Percentiles rank a stretch among this genome's conserved stretches.
phyloP scores from a whole-genome alignment of 148 eudicot genomes.

The Fagopyrum esculentum region DNA sequence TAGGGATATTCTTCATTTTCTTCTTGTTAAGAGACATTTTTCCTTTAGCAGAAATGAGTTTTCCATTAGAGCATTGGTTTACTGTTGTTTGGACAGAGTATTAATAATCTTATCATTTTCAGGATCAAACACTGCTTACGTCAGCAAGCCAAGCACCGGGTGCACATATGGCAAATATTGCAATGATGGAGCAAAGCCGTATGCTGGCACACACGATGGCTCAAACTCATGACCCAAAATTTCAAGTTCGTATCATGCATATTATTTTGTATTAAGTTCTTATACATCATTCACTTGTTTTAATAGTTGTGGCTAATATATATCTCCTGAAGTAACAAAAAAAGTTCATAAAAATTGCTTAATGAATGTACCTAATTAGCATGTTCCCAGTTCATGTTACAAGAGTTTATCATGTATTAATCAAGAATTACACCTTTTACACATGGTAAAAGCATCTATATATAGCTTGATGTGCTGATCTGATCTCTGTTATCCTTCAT shows the following conservation, averaged over 20 bases:
- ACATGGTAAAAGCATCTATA: background rate
- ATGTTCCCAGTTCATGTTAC: background rate
- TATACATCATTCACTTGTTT: background rate
- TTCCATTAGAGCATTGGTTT: background rate
- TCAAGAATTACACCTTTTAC: background rate
- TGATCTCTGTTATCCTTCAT: too few relatives aligned
- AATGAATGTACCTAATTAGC: background rate
- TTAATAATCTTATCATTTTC: slow-evolving; percentile 11
- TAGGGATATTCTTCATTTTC: background rate
- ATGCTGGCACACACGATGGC: slow-evolving; percentile 90
- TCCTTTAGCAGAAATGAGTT: background rate
- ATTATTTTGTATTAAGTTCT: slow-evolving; percentile 1
- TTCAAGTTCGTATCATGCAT: slow-evolving; percentile 50
- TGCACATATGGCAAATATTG: slow-evolving; percentile 56
- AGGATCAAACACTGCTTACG: slow-evolving; percentile 71
- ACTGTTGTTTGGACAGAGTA: background rate
- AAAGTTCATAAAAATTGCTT: background rate
- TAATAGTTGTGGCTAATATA: background rate
- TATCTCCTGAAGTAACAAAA: background rate
- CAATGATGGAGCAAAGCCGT: slow-evolving; percentile 96
- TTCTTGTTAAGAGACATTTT: background rate
- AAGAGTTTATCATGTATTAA: background rate
- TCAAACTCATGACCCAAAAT: slow-evolving; percentile 84
- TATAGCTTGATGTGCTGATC: background rate
- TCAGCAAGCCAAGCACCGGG: slow-evolving; percentile 43